Conservation (phyloP, 225 moss, liverwort and hornwort genomes). For the Bryoerythrophyllum caledonicum region DNA sequence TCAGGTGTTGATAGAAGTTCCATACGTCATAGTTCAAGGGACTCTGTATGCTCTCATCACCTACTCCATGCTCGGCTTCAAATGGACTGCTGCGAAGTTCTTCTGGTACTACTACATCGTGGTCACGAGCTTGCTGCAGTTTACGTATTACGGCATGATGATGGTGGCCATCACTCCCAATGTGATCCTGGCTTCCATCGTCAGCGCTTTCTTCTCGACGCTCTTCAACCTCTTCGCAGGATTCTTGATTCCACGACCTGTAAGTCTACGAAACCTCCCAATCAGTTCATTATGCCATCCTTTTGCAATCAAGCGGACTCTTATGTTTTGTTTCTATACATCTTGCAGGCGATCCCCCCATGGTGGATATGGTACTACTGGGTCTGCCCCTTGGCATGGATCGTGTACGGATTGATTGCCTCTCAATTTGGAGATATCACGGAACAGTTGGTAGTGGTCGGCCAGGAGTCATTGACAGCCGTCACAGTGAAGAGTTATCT, state of each 20-base stretch:
- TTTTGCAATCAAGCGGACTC: background rate
- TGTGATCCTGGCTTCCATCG: slow-evolving; percentile 37
- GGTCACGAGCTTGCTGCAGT: slow-evolving; percentile 39
- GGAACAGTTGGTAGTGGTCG: background rate
- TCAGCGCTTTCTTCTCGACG: slow-evolving; percentile 51
- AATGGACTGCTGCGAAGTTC: slow-evolving; percentile 49
- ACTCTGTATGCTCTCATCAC: slow-evolving; percentile 39
- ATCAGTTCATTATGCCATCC: background rate
- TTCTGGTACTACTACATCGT: slow-evolving; percentile 40
- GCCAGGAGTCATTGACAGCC: rapidly evolving
- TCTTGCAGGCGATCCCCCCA: slow-evolving; percentile 58
- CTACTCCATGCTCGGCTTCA: slow-evolving; percentile 47
- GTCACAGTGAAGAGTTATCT: slow-evolving; percentile 33
- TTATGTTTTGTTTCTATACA: slow-evolving; percentile 10
- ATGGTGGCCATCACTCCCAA: slow-evolving; percentile 67
- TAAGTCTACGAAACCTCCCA: slow-evolving; percentile 21
- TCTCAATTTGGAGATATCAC: slow-evolving; percentile 61
- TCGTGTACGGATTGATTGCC: slow-evolving; percentile 45
- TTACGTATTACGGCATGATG: slow-evolving; percentile 68
- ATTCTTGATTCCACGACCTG: slow-evolving; percentile 53
- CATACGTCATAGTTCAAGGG: slow-evolving; percentile 40
- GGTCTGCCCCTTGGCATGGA: slow-evolving; percentile 65
- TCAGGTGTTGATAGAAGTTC: slow-evolving; percentile 52
- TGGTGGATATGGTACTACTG: slow-evolving; percentile 92
- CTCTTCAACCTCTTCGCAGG: slow-evolving; percentile 61